phyloP scores from a whole-genome alignment of 768 basidiomycete genomes.

The Boletus fagicola region DNA sequence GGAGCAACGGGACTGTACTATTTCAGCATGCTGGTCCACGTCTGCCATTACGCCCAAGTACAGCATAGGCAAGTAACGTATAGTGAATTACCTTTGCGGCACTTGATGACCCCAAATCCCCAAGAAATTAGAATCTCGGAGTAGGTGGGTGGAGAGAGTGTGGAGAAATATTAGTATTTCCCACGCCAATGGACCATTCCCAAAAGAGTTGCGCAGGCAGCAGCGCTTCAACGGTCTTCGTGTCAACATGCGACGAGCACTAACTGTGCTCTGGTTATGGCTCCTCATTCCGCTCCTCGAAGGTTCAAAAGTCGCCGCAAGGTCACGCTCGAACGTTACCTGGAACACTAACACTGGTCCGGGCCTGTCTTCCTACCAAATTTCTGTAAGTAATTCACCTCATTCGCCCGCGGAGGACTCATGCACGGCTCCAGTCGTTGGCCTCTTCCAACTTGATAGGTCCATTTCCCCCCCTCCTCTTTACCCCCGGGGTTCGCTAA shows the following conservation, averaged over 20 bases:
- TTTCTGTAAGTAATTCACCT: constrained; percentile 21
- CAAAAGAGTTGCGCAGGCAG: neutral
- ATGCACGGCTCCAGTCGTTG: constrained; percentile 20
- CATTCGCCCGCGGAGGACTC: constrained; percentile 9
- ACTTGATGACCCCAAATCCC: neutral
- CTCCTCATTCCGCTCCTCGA: constrained; percentile 14
- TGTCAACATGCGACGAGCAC: constrained; percentile 27
- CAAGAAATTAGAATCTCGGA: neutral
- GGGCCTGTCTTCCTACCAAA: constrained; percentile 24
- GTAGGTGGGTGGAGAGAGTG: neutral
- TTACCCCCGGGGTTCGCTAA: neutral
- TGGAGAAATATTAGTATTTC: constrained; percentile 1
- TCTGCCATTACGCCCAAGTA: neutral
- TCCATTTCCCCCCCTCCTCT: neutral
- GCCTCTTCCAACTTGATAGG: constrained; percentile 19
- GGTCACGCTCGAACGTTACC: constrained; percentile 12
- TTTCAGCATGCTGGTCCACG: neutral
- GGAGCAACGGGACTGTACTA: neutral
- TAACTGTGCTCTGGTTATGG: constrained; percentile 14
- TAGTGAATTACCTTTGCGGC: neutral
- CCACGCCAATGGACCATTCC: constrained; percentile 8
- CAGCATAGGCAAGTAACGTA: neutral
- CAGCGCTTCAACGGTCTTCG: neutral
- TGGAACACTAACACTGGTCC: constrained; percentile 13
- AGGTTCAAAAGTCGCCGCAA: neutral